Evolutionary conservation across 1,284 basidiomycete species (phyloP), one percentile per base, ranked within the genome.

Genomic region (Fomitopsis palustris): DNA sequence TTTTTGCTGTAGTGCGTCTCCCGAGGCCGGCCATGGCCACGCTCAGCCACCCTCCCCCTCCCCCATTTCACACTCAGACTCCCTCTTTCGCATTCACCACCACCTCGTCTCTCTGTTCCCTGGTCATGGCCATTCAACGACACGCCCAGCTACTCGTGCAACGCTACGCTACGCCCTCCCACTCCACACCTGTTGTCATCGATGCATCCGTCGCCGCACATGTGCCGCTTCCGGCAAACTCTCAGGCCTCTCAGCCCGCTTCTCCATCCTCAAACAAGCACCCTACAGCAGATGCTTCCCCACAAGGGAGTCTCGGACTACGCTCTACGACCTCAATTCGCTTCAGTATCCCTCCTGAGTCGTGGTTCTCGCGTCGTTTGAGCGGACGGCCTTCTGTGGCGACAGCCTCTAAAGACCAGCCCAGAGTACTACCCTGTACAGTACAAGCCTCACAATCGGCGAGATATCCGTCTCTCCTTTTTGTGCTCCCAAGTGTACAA

Each of bases 1-100:
- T 71, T 71, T 71, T 72, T 69, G 68, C 65, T 64, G 62, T 61
- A 67, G 66, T 68, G 66, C 68, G 67, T 68, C 71, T 68, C 67
- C 64, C 70, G 64, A 67, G 65, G 58, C 60, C 65, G 63, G 63
- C 66, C 65, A 65, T 65, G 63, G 63, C 66, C 65, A 65, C 63
- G 58, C 65, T 66, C 69, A 68, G 62, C 65, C 68, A 65, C 64
- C 62, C 41, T 54, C 60, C 60, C 52, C 43, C 53, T 54, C 52
- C 47, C 55, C 57, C 62, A 53, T 61, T 63, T 68, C 65, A 61
- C 61, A 63, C 67, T 62, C 63, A 63, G 62, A 64, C 38, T 39
- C 23, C n/a, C 42, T 59, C 61, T 53, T 57, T 47, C 53, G 56
- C 41, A 25, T 56, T 37, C 39, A 59, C 54, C 29, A 53, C 43